These are phyloP conservation scores for Beauveria asiatica DNA, from an alignment of 2,329 filamentous ascomycete species.

Conservation along the genomic window DNA sequence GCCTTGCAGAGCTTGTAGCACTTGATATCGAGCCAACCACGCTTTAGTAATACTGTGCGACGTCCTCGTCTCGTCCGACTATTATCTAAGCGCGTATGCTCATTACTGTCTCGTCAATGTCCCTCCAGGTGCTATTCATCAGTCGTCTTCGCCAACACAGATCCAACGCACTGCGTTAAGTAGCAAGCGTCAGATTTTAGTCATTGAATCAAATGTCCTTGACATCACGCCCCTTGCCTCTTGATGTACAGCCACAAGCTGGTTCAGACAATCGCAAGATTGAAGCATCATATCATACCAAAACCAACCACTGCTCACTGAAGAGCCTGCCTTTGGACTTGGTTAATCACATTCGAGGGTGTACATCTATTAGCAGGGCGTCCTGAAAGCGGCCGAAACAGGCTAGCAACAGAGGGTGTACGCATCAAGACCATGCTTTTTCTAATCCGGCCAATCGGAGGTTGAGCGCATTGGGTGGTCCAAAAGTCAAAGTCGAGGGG, in stretches of 20 bases:
- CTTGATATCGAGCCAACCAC: neutral
- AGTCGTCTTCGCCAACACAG: neutral
- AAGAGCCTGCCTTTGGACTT: too few species aligned
- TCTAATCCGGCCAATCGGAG: slow-evolving; percentile 27
- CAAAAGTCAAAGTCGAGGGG: slow-evolving; percentile 6
- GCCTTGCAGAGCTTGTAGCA: neutral
- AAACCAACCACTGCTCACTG: too few species aligned
- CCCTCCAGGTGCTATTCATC: neutral
- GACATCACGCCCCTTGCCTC: too few species aligned
- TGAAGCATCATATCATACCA: too few species aligned
- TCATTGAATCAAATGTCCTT: too few species aligned
- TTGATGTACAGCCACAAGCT: too few species aligned
- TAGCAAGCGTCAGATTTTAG: too few species aligned
- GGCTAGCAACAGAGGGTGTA: neutral
- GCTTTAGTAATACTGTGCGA: neutral
- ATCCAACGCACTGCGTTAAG: too few species aligned
- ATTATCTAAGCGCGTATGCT: neutral
- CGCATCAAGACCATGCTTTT: slow-evolving; percentile 4
- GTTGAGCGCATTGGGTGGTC: slow-evolving; percentile 21
- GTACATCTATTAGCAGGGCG: too few species aligned
- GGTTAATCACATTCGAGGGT: too few species aligned
- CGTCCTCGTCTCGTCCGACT: neutral
- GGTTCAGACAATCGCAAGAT: too few species aligned
- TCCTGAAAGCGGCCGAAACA: neutral
- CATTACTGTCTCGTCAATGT: neutral